Percentiles rank a stretch among this genome's conserved stretches.
These are phyloP conservation scores for Eutypa lata DNA, from an alignment of 2,329 filamentous ascomycete genomes.

Conservation along the genomic window DNA sequence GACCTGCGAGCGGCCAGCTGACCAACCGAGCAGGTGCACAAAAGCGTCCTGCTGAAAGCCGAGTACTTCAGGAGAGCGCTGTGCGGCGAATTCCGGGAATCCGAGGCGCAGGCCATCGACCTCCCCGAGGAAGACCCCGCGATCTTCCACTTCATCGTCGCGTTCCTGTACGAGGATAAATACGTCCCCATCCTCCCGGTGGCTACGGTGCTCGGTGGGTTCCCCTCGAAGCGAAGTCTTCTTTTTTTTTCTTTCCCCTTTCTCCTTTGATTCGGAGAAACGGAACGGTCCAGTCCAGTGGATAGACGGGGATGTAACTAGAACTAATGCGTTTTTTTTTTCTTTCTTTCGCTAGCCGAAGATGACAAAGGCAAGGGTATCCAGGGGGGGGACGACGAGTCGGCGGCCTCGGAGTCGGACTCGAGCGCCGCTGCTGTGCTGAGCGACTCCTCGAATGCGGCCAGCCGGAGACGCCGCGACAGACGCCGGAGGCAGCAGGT, in stretches of 20 bases:
- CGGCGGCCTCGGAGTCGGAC: slow-evolving; percentile 28
- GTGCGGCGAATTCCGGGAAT: slow-evolving; percentile 45
- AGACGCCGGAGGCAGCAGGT: slow-evolving; percentile 28
- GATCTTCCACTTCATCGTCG: slow-evolving; percentile 49
- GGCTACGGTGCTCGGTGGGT: slow-evolving; percentile 35
- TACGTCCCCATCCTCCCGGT: slow-evolving; percentile 44
- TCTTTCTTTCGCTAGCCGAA: neutral
- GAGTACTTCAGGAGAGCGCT: slow-evolving; percentile 49
- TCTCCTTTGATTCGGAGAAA: no score
- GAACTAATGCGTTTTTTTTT: no score
- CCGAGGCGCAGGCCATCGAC: slow-evolving; percentile 42
- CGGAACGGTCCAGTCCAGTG: no score
- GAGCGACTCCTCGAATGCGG: slow-evolving; percentile 34
- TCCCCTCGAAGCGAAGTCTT: neutral
- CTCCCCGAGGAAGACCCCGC: slow-evolving; percentile 49
- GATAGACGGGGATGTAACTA: no score
- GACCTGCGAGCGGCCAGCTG: slow-evolving; percentile 4
- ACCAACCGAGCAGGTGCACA: slow-evolving; percentile 37
- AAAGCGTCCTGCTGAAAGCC: slow-evolving; percentile 40
- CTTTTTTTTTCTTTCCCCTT: no score
- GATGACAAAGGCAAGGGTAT: slow-evolving; percentile 40
- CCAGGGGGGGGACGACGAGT: slow-evolving; percentile 26
- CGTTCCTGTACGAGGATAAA: slow-evolving; percentile 47
- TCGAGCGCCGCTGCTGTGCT: slow-evolving; percentile 16
- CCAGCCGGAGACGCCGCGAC: slow-evolving; percentile 30